Evolutionary conservation across 805 yeast genomes (phyloP), one percentile per base, ranked within the genome.

Genomic region (Scheffersomyces spartinae): DNA sequence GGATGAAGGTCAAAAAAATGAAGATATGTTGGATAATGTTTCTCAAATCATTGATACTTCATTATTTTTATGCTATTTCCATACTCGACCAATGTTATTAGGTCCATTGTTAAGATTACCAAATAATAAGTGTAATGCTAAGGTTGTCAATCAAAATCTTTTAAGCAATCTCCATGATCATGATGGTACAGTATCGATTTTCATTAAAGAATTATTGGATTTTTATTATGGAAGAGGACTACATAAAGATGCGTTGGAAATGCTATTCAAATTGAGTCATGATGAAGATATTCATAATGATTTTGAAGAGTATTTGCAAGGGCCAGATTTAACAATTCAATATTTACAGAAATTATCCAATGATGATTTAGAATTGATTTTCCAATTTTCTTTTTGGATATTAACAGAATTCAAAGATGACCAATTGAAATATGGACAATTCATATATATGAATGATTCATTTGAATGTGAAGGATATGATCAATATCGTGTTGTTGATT

Each of bases 91-190:
- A 0, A 66, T 77, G 33, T 60, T 88, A 45, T 66, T 88, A 9
- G 94, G 88, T 0, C 91, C 97, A 0, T 66, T 88, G 12, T 60
- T 88, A 4, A 61, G 97, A 25, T 64, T 84, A 2, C 64, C 66
- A 0, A 68, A 71, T 15, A 91, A 86, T 46, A 58, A 62, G 36
- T 84, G 96, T 53, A 75, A 77, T 38, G 64, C 76, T 4, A 55
- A 59, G 2, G 60, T 70, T 2, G 94, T 83, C 2, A 68, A 70
- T 25, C 47, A 52, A 7, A 63, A 68, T 26, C 61, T 84, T 15
- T 46, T 62, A 7, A 42, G 52, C 4, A 54, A 63, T 29, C 20
- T 49, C 8, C 45, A 45, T 21, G 22, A 31, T 3, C 52, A 48
- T 15, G 33, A 36, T 11, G 33, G 33, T 24, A 39, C 39, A 18